phyloP scores from a whole-genome alignment of 805 yeast species.

The Suhomyces pyralidae region DNA sequence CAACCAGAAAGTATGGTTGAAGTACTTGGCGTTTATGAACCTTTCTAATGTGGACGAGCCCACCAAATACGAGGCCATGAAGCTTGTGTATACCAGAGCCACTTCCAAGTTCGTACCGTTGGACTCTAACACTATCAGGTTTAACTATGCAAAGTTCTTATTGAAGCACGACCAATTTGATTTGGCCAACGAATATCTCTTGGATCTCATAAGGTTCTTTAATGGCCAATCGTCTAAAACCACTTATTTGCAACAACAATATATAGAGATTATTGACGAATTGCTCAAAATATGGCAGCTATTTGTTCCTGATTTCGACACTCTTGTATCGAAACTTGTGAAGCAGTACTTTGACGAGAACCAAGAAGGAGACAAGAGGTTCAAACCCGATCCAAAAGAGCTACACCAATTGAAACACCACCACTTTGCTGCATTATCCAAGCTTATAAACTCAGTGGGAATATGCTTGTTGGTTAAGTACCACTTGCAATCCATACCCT shows the following conservation, averaged over 20 bases:
- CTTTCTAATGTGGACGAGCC: slow-evolving; percentile 18
- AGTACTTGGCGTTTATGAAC: slow-evolving; percentile 56
- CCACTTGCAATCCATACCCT: slow-evolving; percentile 24
- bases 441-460: slow-evolving; percentile 39
- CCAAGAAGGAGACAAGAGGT: neutral
- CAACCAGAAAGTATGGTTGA: slow-evolving; percentile 63
- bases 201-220: slow-evolving; percentile 24
- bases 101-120: slow-evolving; percentile 38
- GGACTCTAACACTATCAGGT: slow-evolving; percentile 21
- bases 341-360: slow-evolving; percentile 14
- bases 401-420: slow-evolving; percentile 2
- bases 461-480: slow-evolving; percentile 36
- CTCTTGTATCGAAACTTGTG: slow-evolving; percentile 11
- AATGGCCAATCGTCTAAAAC: slow-evolving; percentile 12
- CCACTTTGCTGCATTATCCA: slow-evolving; percentile 18
- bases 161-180: slow-evolving; percentile 15
- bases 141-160: slow-evolving; percentile 24
- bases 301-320: neutral
- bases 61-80: slow-evolving; percentile 25
- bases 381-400: neutral
- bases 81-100: slow-evolving; percentile 52
- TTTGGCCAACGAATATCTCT: slow-evolving; percentile 23
- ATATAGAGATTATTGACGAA: slow-evolving; percentile 12
- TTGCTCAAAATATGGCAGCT: slow-evolving; percentile 11
- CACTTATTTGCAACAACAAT: slow-evolving; percentile 17